phyloP scores from a whole-genome alignment of 257 asterid genomes.

The Primulina huaijiensis region DNA sequence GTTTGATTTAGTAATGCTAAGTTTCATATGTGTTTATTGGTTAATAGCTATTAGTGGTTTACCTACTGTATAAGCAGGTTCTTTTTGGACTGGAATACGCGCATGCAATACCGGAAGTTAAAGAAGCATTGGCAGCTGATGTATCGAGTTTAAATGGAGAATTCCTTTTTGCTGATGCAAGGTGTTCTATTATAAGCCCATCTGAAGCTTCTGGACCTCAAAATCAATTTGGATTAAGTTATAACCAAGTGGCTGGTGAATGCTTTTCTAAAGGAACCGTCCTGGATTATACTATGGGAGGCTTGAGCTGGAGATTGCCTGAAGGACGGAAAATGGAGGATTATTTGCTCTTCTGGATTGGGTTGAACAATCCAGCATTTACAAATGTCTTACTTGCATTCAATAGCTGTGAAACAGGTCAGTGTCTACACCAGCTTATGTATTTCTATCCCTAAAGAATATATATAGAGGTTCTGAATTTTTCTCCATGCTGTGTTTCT shows the following conservation, averaged over 20 bases:
- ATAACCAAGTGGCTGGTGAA: constrained; percentile 27
- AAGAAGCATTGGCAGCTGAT: constrained; percentile 33
- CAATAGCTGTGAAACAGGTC: constrained; percentile 83
- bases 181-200: constrained; percentile 54
- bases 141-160: constrained; percentile 33
- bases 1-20: not conserved
- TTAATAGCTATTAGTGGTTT: constrained; percentile 20
- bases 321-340: constrained; percentile 69
- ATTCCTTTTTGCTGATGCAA: constrained; percentile 51
- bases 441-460: not conserved
- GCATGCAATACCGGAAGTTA: constrained; percentile 64
- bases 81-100: constrained; percentile 87
- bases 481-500: not conserved
- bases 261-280: constrained; percentile 32
- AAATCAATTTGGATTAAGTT: constrained; percentile 29
- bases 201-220: constrained; percentile 30
- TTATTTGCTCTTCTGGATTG: constrained; percentile 76
- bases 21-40: constrained; percentile 16
- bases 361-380: constrained; percentile 72
- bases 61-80: constrained; percentile 50
- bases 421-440: constrained; percentile 19
- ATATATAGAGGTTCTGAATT: not conserved
- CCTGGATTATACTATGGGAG: constrained; percentile 51
- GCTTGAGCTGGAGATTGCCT: constrained; percentile 81
- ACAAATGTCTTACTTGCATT: constrained; percentile 64